Conservation (phyloP, 2,329 filamentous ascomycete genomes). For the Xylariaceae sp. region DNA sequence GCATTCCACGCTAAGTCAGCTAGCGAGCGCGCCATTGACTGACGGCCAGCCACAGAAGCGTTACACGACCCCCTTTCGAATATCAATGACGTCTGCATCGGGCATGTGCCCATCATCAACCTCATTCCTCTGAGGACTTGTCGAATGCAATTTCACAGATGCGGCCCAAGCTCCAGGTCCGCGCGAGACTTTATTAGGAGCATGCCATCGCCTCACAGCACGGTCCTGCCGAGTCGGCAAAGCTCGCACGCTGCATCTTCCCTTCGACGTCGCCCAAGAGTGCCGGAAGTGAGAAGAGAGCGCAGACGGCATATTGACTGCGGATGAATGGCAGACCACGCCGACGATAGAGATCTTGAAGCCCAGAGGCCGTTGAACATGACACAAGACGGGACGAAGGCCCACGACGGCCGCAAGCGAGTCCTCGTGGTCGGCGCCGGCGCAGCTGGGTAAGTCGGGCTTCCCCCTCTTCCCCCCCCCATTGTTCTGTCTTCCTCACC, state of each 20-base stretch:
- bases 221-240: background rate
- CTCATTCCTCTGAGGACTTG: background rate
- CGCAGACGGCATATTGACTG: background rate
- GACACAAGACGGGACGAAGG: constrained; percentile 13
- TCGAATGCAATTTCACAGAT: background rate
- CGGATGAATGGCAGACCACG: constrained; percentile 6
- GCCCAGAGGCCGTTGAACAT: constrained; percentile 11
- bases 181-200: background rate
- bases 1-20: no score
- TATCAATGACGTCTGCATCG: constrained; percentile 5
- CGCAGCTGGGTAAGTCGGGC: constrained; percentile 27
- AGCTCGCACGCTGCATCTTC: background rate
- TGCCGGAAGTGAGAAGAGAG: background rate
- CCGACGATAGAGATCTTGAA: constrained; percentile 14
- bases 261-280: background rate
- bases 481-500: no score
- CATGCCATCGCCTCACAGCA: background rate
- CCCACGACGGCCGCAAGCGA: constrained; percentile 20
- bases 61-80: no score
- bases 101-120: constrained; percentile 5
- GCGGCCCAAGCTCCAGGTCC: background rate
- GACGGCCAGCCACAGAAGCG: no score
- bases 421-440: constrained; percentile 35
- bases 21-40: no score
- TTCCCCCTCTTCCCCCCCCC: background rate